phyloP scores from a whole-genome alignment of 2,329 filamentous ascomycete genomes.

The Xylaria digitata region DNA sequence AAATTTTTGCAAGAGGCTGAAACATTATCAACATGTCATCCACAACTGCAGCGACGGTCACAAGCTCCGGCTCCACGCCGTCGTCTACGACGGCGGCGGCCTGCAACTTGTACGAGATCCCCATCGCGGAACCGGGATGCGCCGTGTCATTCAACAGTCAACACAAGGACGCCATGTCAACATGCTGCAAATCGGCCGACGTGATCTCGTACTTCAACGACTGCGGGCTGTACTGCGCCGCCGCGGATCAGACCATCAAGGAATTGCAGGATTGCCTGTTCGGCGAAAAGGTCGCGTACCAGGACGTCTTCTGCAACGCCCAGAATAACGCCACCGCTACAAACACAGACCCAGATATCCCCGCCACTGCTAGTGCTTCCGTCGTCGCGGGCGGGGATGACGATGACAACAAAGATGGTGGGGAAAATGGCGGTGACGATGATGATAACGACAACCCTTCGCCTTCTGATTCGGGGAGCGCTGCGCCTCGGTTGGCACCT shows the following conservation, averaged over 20 bases:
- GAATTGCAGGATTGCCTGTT: slow-evolving; percentile 55
- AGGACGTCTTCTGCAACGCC: slow-evolving; percentile 59
- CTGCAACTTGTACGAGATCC: slow-evolving; percentile 55
- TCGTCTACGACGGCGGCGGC: slow-evolving; percentile 38
- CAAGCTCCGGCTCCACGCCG: slow-evolving; percentile 8
- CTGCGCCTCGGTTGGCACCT: slow-evolving; percentile 40
- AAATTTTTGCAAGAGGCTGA: background rate
- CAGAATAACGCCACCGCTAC: slow-evolving; percentile 53
- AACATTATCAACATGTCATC: slow-evolving; percentile 20
- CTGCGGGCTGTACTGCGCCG: slow-evolving; percentile 64
- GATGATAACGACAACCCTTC: slow-evolving; percentile 5
- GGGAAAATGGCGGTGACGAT: background rate
- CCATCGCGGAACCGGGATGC: slow-evolving; percentile 58
- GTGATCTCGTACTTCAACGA: slow-evolving; percentile 59
- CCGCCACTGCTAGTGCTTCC: slow-evolving; percentile 50
- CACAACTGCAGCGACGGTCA: background rate
- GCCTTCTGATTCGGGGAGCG: slow-evolving; percentile 36
- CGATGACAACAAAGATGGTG: slow-evolving; percentile 24
- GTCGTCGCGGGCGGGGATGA: slow-evolving; percentile 45
- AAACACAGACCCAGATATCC: slow-evolving; percentile 26
- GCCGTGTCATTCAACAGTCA: slow-evolving; percentile 55
- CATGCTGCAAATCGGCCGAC: slow-evolving; percentile 59
- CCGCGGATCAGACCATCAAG: slow-evolving; percentile 53
- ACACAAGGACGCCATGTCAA: slow-evolving; percentile 56
- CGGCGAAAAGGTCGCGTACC: slow-evolving; percentile 52